Conservation (phyloP, 2,329 filamentous ascomycete genomes). For the Sordariomycetes sp. region DNA sequence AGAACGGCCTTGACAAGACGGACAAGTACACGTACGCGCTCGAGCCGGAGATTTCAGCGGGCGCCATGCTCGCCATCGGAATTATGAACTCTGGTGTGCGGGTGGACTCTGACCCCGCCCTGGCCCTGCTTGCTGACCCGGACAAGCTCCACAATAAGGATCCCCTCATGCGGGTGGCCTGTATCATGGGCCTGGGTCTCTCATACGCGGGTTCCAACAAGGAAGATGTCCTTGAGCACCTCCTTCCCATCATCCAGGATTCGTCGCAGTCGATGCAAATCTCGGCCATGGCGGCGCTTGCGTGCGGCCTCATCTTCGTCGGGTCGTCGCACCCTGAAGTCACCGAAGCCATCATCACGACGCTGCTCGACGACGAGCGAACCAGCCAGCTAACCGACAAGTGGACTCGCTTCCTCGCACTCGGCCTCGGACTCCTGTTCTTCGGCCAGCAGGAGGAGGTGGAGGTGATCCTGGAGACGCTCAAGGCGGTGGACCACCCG, state of each 20-base stretch:
- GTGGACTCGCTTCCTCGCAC: constrained; percentile 93
- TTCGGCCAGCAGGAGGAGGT: constrained; percentile 97
- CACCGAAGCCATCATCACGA: constrained; percentile 82
- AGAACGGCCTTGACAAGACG: constrained; percentile 82
- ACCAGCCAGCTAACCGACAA: constrained; percentile 89
- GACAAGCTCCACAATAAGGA: constrained; percentile 72
- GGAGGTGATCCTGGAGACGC: constrained; percentile 91
- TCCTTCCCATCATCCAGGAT: constrained; percentile 80
- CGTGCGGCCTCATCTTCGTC: constrained; percentile 82
- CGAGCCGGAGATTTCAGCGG: constrained; percentile 64
- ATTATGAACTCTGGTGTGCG: constrained; percentile 91
- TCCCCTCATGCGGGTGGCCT: constrained; percentile 63
- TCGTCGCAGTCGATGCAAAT: constrained; percentile 83
- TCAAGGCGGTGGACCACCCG: constrained; percentile 93
- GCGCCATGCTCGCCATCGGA: constrained; percentile 83
- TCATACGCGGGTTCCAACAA: constrained; percentile 92
- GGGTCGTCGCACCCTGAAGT: constrained; percentile 86
- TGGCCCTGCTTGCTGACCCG: constrained; percentile 71
- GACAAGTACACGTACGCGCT: constrained; percentile 82
- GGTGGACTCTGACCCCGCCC: constrained; percentile 76
- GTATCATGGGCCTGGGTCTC: constrained; percentile 91
- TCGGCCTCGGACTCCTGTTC: constrained; percentile 85
- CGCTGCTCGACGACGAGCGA: constrained; percentile 85
- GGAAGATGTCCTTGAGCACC: constrained; percentile 70
- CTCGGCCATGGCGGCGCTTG: constrained; percentile 87